A percentile compares a stretch with the other conserved stretches of the same genome.
These are phyloP conservation scores for Sanghuangporus sanghuang DNA, from an alignment of 1,284 basidiomycete species.

Conservation along the genomic window DNA sequence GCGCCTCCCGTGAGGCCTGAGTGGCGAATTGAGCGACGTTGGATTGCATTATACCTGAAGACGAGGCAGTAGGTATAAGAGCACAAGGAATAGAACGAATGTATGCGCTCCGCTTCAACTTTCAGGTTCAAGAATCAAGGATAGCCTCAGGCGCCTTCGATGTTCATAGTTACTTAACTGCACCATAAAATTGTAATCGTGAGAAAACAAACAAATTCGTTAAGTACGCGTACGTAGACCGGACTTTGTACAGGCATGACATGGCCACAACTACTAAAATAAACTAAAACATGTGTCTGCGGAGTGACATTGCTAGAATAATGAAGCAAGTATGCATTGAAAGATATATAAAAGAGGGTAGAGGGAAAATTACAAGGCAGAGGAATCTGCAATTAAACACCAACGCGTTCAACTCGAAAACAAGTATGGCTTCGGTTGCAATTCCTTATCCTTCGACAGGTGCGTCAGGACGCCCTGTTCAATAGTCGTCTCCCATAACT, in stretches of 20 bases:
- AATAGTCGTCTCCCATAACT: constrained; percentile 69
- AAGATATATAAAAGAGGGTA: no score
- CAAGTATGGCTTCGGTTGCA: not conserved
- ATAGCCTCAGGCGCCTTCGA: not conserved
- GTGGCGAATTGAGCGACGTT: not conserved
- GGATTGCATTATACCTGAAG: not conserved
- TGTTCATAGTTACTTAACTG: not conserved
- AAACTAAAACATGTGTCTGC: not conserved
- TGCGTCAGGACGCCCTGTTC: constrained; percentile 64
- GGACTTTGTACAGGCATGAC: no score
- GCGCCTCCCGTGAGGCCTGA: not conserved
- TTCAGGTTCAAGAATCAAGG: not conserved
- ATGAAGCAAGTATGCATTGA: no score
- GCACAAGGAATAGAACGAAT: not conserved
- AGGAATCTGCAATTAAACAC: not conserved
- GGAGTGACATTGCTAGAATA: no score
- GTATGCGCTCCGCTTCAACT: not conserved
- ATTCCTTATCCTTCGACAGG: constrained; percentile 35
- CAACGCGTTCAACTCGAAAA: not conserved
- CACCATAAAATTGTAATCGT: not conserved
- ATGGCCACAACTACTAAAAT: not conserved
- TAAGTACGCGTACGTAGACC: no score
- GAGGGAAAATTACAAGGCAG: no score
- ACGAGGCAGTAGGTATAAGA: not conserved
- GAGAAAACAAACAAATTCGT: no score